Evolutionary conservation across 768 basidiomycete species (phyloP), one percentile per base, ranked within the genome.

Genomic region (Russula emetica): DNA sequence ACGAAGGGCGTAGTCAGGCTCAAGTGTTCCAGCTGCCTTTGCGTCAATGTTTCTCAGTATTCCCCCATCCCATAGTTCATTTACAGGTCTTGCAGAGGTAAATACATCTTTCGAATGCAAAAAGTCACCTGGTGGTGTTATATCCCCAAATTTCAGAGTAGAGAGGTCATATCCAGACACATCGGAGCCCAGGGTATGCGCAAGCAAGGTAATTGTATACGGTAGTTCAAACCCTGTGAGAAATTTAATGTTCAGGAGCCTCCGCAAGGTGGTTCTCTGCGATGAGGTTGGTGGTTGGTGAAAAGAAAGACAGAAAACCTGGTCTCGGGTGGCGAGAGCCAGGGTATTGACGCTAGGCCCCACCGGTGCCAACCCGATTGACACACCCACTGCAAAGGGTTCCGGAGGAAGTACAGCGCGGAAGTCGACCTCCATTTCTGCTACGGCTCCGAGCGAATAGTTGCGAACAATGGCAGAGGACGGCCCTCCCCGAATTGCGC

Each of bases 221-320:
- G 42, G 57, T 50, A 65, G 9, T 42, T 62, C 64, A 32, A 62
- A 70, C 36, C 55, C 69, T 60, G 51, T 47, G 32, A 55, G 63
- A 50, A 45, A 58, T 49, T 6, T 58, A 28, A 58, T 57, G 22
- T 22, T 45, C 47, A 52, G 56, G 50, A 61, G 30, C 30, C 61
- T 66, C 62, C 61, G 67, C 55, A 36, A 28, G 22, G 30, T 8
- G 16, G 5, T 18, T 11, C 16, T 3, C 42, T 58, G 62, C 26
- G 13, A 5, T 13, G 28, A 2, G 2, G 55, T 26, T 14, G 32
- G 55, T 1, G 36, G 38, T 36, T 26, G 47, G 8, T 22, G 50
- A 44, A 63, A 50, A 20, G 30, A 44, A 24, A 58, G 55, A 13
- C 53, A 44, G 22, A 63, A 63, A 8, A 63, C 50, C 7, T 58